Evolutionary conservation across 768 basidiomycete species (phyloP), one percentile per base, ranked within the genome.

Genomic region (Podaxis carcinomalis): DNA sequence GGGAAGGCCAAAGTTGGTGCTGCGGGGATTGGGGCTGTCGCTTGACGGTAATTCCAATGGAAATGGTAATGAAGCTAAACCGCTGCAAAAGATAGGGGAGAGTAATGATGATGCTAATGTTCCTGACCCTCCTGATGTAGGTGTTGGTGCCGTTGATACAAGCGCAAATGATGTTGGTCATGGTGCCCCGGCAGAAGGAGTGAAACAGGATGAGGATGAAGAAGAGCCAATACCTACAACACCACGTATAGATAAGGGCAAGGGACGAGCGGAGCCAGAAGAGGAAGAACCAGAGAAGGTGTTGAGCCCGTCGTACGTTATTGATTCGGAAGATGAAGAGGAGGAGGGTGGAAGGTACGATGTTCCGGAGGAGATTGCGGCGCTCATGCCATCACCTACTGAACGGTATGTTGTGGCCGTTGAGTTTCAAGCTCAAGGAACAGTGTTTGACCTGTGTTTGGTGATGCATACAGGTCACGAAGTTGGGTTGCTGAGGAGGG

Each of bases 401-500:
- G 73, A 87, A 64, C 74, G 84, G 88, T 88, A 55, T 65, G 82
- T 73, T 49, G 27, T 59, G 23, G 27, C 57, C 4, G 39, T 62
- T 25, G 44, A n/a, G 44, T 36, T 19, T 32, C 32, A 9, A 32
- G 32, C 32, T 32, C 9, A 32, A 7, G 32, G 32, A 32, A 3
- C 32, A 32, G 32, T 9, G 32, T 32, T 32, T 32, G 32, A 32
- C 32, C 32, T 32, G 6, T 32, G 42, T n/a, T 9, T 36, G 9
- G 35, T 49, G 14, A 19, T n/a, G 52, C 32, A 23, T 3, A 10
- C 56, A 89, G 91, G 51, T 90, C 89, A 25, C 79, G 86, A 64
- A 86, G 80, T 55, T 92, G 91, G 88, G 89, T 95, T 0, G 91
- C 87, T 58, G 97, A 98, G 70, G 97, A 99, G 71, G 94, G 94